phyloP scores from a whole-genome alignment of 257 asterid species.

The Penstemon eatonii region DNA sequence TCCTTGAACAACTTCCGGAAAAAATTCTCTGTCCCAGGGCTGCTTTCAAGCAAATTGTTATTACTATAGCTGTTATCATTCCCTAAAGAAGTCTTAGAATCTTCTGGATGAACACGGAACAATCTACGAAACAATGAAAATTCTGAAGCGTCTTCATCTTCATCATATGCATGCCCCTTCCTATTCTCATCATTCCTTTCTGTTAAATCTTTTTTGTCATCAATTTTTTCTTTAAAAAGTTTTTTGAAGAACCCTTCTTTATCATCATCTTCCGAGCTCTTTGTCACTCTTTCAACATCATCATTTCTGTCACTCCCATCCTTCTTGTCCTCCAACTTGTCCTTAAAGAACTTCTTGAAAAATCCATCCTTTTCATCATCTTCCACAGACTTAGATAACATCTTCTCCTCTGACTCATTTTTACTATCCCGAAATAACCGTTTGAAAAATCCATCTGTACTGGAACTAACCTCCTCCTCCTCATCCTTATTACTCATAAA shows the following conservation, averaged over 20 bases:
- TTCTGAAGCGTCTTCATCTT: slow-evolving; percentile 75
- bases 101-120: slow-evolving; percentile 88
- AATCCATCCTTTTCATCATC: slow-evolving; percentile 83
- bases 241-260: slow-evolving; percentile 84
- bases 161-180: slow-evolving; percentile 56
- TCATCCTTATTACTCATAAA: slow-evolving; percentile 55
- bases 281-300: slow-evolving; percentile 50
- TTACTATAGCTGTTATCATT: slow-evolving; percentile 43
- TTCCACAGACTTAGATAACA: slow-evolving; percentile 52
- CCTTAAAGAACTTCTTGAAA: slow-evolving; percentile 75
- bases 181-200: slow-evolving; percentile 53
- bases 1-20: slow-evolving; percentile 88
- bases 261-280: slow-evolving; percentile 65
- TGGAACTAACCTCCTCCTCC: slow-evolving; percentile 52
- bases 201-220: slow-evolving; percentile 60
- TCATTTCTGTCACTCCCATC: slow-evolving; percentile 60
- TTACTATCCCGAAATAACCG: slow-evolving; percentile 71
- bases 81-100: slow-evolving; percentile 50
- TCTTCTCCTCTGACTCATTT: slow-evolving; percentile 62
- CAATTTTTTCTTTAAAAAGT: slow-evolving; percentile 70
- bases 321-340: slow-evolving; percentile 71
- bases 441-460: slow-evolving; percentile 51
- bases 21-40: slow-evolving; percentile 90
- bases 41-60: slow-evolving; percentile 65
- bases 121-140: slow-evolving; percentile 65